Conservation (phyloP, 2,329 filamentous ascomycete species). For the Leptographium lundbergii region DNA sequence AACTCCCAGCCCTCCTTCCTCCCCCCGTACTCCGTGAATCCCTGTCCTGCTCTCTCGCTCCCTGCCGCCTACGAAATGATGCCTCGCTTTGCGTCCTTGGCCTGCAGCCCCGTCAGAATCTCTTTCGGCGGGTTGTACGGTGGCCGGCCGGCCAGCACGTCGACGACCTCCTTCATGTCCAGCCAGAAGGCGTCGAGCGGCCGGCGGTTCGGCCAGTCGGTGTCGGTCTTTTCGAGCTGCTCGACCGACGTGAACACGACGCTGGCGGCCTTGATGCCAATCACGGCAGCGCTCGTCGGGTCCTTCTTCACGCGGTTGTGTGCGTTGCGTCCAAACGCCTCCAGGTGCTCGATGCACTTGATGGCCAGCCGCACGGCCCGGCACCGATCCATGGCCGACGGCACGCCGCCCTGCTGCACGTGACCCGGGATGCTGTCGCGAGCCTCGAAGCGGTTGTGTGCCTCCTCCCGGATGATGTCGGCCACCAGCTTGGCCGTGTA, state of each 20-base stretch:
- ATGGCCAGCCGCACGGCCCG: constrained; percentile 85
- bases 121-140: constrained; percentile 35
- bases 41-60: not conserved
- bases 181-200: constrained; percentile 82
- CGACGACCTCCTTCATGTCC: constrained; percentile 64
- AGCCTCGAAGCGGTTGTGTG: constrained; percentile 82
- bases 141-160: constrained; percentile 68
- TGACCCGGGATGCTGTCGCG: constrained; percentile 86
- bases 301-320: constrained; percentile 60
- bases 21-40: not conserved
- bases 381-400: constrained; percentile 91
- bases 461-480: constrained; percentile 89
- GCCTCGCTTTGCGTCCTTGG: constrained; percentile 51
- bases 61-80: not conserved
- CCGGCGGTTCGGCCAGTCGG: constrained; percentile 84
- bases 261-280: constrained; percentile 82
- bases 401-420: constrained; percentile 86
- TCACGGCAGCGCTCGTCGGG: constrained; percentile 63
- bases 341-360: constrained; percentile 86
- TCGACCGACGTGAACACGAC: constrained; percentile 80
- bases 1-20: not conserved
- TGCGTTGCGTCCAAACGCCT: constrained; percentile 56
- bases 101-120: constrained; percentile 36
- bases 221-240: constrained; percentile 68
- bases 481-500: constrained; percentile 91